Evolutionary conservation across 2,329 filamentous ascomycete species (phyloP).

Genomic region (Rhynchosporium agropyri): DNA sequence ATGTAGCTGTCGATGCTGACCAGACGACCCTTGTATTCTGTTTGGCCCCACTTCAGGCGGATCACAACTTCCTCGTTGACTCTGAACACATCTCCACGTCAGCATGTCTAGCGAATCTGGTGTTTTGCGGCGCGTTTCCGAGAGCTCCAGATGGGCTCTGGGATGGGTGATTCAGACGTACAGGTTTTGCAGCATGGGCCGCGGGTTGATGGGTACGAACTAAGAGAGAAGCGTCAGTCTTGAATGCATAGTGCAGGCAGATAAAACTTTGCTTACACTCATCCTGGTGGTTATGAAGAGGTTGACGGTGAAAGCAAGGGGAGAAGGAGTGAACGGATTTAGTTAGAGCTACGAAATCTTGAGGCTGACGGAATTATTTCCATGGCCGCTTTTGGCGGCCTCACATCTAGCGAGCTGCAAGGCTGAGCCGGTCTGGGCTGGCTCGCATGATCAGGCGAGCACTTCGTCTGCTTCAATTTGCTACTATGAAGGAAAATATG

Average conservation of each 20-base stretch:
- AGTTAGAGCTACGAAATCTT: conserved; percentile 27
- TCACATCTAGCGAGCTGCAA: conserved; percentile 24
- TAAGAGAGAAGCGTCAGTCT: conserved; percentile 43
- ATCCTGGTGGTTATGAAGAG: conserved; percentile 28
- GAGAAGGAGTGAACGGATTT: conserved; percentile 20
- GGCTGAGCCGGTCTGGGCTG: conserved; percentile 18
- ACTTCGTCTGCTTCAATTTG: too few relatives aligned
- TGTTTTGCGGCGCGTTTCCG: neutral
- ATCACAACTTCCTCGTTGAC: conserved; percentile 91
- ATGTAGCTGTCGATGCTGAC: conserved; percentile 97
- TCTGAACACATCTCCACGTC: conserved; percentile 47
- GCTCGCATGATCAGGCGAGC: neutral
- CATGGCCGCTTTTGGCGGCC: conserved; percentile 30
- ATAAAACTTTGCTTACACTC: conserved; percentile 30
- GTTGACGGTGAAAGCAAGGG: conserved; percentile 24
- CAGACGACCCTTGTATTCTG: conserved; percentile 92
- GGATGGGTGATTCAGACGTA: conserved; percentile 50
- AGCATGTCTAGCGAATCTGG: conserved; percentile 3
- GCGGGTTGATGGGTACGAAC: conserved; percentile 95
- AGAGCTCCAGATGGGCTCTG: conserved; percentile 8
- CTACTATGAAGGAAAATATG: too few relatives aligned
- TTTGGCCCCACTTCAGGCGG: conserved; percentile 96
- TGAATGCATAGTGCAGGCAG: neutral
- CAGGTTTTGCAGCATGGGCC: conserved; percentile 93
- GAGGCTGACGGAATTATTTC: conserved; percentile 27